Evolutionary conservation across 2,329 filamentous ascomycete species (phyloP), one percentile per base, ranked within the genome.

Genomic region (Colletotrichum sidae): DNA sequence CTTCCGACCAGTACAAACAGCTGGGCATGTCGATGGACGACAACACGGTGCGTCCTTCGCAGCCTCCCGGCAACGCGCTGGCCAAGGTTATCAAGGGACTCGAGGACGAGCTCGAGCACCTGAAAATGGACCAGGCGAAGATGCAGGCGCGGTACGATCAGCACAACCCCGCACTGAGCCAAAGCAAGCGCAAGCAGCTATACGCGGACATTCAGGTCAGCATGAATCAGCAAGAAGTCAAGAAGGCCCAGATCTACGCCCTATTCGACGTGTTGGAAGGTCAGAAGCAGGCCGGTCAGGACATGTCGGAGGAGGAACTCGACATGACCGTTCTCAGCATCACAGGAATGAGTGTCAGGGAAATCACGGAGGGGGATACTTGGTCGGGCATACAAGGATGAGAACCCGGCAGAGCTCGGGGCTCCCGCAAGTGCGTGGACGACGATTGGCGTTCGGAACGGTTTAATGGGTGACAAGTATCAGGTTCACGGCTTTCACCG

Each of bases 251-350:
- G 76, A 89, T 97, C 46, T 96, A 97, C 78, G 86, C 88, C 46
- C 82, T 97, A 12, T 92, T 94, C 71, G 93, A 97, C 75, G 92
- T 96, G 1, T 82, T 96, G 1, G 92, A 95, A 76, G 92, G 90
- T 6, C 92, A 94, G 75, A 92, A 91, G 79, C 82, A 83, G 39
- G 83, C 84, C 3, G 88, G 88, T 0, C 85, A 88, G 72, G 82
- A 85, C 68, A 89, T 91, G 84, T 86, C 81, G 1, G 84, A 87
- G 69, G 84, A 87, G 17, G 85, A 89, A 71, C 80, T 90, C 47
- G 89, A 91, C 71, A 81, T 89, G 71, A 92, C 90, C 1, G 82
- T 92, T 11, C 76, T 83, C 56, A 86, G 82, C 72, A 85, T 87
- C 38, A 81, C 80, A 8, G 80, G 80, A 69, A 77, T 82, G 76